These are phyloP conservation scores for Neurospora terricola DNA, from an alignment of 495 filamentous ascomycete genomes.

Conservation along the genomic window DNA sequence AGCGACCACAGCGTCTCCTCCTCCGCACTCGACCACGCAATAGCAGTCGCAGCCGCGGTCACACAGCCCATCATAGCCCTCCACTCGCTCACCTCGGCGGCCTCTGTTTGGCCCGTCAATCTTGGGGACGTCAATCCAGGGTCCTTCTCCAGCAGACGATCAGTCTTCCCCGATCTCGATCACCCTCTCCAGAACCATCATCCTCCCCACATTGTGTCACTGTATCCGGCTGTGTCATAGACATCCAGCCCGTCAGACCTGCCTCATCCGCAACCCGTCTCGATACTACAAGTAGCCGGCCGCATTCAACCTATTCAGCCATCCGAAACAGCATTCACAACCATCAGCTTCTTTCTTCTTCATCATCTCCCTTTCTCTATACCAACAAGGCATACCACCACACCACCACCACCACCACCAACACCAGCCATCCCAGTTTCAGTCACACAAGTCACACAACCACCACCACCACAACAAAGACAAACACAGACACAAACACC, in stretches of 20 bases:
- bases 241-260: not conserved
- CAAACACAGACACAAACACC: not conserved
- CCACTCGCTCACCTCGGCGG: not conserved
- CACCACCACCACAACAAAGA: not conserved
- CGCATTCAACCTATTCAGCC: not conserved
- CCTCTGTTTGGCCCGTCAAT: not conserved
- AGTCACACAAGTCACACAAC: not conserved
- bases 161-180: not conserved
- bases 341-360: not conserved
- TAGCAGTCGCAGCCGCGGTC: not conserved
- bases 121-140: not conserved
- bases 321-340: not conserved
- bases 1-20: not conserved
- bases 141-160: not conserved
- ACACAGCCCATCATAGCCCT: not conserved
- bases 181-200: not conserved
- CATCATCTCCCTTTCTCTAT: not conserved
- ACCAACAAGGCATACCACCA: not conserved
- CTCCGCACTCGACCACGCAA: not conserved
- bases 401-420: not conserved
- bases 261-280: not conserved
- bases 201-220: not conserved
- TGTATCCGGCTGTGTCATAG: not conserved
- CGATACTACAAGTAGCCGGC: not conserved
- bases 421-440: not conserved